Base-by-base conservation (phyloP, 768 basidiomycete species). In the Auriscalpium microsporum region DNA sequence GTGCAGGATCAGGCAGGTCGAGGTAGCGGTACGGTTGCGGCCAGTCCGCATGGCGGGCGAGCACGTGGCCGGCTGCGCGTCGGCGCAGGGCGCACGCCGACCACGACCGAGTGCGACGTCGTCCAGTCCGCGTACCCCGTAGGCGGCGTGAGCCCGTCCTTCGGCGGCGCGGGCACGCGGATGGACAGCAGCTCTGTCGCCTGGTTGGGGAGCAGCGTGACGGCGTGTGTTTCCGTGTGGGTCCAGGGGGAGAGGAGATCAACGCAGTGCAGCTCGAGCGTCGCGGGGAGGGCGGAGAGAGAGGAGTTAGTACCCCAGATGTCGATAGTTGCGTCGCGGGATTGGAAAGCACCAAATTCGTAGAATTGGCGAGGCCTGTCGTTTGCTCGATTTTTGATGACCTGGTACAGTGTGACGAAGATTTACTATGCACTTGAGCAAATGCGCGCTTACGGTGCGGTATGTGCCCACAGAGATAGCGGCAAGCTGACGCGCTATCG, bases 401-500 rank as follows among this genome's bases (percentile, higher is more conserved):
- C 66, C 67, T 66, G 62, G 10, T 28, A 28, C 5, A 28, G 28
- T 28, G 28, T 28, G 28, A 28, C 28, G 5, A 28, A 28, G 5
- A 5, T 3, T 28, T 4, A 4, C 28, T 28, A 28, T 28, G 28
- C 28, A 36, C 5, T 21, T 14, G 33, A 53, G 59, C 37, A 58
- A 42, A 55, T 65, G 49, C 62, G 60, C n/a, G 57, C 63, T 23
- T 50, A 72, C 71, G 23, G 53, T 63, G 8, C 78, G 67, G 16
- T 71, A 61, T 35, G 76, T 70, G 1, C 72, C 74, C 5, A 80
- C 69, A 2, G 72, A 72, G 59, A 71, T 62, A 0, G 72, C 69
- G 13, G 60, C 60, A 10, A 79, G 64, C 56, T 78, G 75, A 38
- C 78, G 65, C 7, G 73, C 71, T 56, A 78, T 75, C 2, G 74